A percentile compares a stretch with the other conserved stretches of the same genome.
Conservation (phyloP, 352 stramenopile species). For the Phytophthora hibernalis region DNA sequence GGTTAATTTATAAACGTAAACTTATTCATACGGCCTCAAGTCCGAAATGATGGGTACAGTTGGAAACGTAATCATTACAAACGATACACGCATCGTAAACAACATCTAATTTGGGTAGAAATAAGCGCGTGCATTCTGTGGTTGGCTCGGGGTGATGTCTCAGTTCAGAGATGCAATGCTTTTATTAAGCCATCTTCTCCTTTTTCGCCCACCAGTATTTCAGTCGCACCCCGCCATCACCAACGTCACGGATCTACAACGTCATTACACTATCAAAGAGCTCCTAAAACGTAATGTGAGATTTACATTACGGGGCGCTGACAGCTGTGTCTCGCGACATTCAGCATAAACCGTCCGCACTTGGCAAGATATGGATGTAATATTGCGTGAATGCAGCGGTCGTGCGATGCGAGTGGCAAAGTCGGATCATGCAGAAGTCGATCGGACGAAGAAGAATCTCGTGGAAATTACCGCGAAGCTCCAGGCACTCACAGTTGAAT, state of each 20-base stretch:
- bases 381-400: not conserved
- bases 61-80: not conserved
- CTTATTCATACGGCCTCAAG: conserved; percentile 4
- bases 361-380: not conserved
- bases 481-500: not conserved
- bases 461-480: not conserved
- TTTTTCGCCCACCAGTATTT: no score
- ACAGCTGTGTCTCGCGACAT: not conserved
- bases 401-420: not conserved
- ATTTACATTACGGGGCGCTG: not conserved
- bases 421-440: not conserved
- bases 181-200: not conserved
- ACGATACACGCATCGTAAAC: not conserved
- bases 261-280: not conserved
- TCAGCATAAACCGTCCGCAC: not conserved
- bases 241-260: not conserved
- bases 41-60: not conserved
- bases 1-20: no score
- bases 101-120: not conserved
- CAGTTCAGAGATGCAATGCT: no score
- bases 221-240: not conserved
- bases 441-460: not conserved
- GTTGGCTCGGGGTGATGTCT: not conserved
- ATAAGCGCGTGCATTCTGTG: not conserved
- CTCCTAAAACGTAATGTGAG: not conserved